Base-by-base conservation (phyloP, 1,284 basidiomycete genomes). In the Apiotrichum gracile region DNA sequence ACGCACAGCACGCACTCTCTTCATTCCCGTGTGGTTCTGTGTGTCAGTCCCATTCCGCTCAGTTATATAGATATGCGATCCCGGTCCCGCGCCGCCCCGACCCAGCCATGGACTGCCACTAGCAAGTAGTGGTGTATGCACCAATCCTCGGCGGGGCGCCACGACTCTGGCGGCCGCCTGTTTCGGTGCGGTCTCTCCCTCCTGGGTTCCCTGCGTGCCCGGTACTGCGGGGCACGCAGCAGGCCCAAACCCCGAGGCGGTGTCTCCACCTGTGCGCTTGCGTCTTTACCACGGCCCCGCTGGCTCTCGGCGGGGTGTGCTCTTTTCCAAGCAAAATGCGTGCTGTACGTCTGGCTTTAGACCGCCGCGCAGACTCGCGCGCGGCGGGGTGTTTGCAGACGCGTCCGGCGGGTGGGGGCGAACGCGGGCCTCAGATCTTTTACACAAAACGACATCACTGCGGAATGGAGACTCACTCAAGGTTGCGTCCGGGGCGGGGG, bases 201-300 rank as follows among this genome's bases (percentile, higher is more conserved):
- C 56, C 39, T 19, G 56, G 56, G 46, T 58, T 58, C 56, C 56
- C 52, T 31, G 37, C 46, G 34, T 29, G 22, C 24, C 37, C 39
- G 13, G 39, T 13, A 46, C 16, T 58, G 19, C 21, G n/a, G 45
- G 31, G 35, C 33, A 27, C 29, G 42, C 48, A 51, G 52, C 45
- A 55, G 54, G 60, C 57, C 57, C 52, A 61, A 59, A 56, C 52
- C 57, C 50, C n/a, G n/a, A n/a, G n/a, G n/a, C n/a, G n/a, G n/a
- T n/a, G n/a, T n/a, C 25, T 17, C 24, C 31, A 42, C 13, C 22
- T 58, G 49, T 58, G 1, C 31, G 54, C 57, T 42, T 42, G 49
- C 51, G 54, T 52, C 60, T 61, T 61, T 61, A 51, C 54, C 49
- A 40, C 48, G 49, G 24, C 49, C 27, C 51, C 24, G 27, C 37